These are phyloP conservation scores for Botryotinia globosa DNA, from an alignment of 2,329 filamentous ascomycete genomes.

Conservation along the genomic window DNA sequence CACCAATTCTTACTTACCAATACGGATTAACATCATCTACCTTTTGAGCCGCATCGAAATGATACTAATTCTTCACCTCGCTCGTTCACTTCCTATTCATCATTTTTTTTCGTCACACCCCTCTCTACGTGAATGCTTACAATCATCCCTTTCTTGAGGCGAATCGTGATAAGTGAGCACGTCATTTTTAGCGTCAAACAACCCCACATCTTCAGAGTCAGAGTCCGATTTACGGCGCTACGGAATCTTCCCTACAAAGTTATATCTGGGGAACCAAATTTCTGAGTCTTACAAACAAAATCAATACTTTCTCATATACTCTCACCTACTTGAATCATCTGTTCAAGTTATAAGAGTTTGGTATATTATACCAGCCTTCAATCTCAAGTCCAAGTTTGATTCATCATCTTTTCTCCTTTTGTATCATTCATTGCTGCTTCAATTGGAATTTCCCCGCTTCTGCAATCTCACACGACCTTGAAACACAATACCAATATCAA, in stretches of 20 bases:
- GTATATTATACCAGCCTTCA: not conserved
- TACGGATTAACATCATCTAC: no score
- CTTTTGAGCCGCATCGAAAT: not conserved
- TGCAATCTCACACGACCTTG: not conserved
- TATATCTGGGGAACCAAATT: conserved; percentile 9
- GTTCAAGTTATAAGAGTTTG: not conserved
- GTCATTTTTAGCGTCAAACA: conserved; percentile 19
- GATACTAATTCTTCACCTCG: not conserved
- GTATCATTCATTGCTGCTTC: not conserved
- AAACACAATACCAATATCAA: conserved; percentile 25
- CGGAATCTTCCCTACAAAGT: not conserved
- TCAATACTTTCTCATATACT: not conserved
- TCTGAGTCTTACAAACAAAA: conserved; percentile 6
- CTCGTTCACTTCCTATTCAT: not conserved
- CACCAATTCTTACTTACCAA: not conserved
- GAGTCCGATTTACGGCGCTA: conserved; percentile 7
- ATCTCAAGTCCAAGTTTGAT: not conserved
- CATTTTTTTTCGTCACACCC: not conserved
- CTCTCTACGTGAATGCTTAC: not conserved
- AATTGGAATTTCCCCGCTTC: conserved; percentile 9
- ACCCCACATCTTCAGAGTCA: conserved; percentile 17
- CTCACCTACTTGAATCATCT: not conserved
- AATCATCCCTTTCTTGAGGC: not conserved
- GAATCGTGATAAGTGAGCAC: conserved; percentile 15
- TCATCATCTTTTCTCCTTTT: not conserved